phyloP scores from a whole-genome alignment of 768 basidiomycete genomes.

The Boletus sp. region DNA sequence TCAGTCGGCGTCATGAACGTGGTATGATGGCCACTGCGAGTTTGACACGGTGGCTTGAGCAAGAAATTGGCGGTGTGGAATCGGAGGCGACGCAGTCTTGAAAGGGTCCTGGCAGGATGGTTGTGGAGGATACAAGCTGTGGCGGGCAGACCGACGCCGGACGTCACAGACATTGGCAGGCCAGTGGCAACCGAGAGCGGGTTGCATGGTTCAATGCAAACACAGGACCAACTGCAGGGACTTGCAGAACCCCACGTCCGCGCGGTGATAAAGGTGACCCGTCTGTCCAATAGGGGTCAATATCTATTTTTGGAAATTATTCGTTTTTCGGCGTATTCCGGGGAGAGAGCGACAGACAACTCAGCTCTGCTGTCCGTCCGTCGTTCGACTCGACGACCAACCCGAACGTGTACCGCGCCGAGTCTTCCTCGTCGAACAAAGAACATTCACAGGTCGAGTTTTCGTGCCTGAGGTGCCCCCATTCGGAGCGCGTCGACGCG shows the following conservation, averaged over 20 bases:
- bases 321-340: conserved; percentile 23
- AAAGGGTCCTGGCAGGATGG: no score
- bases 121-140: no score
- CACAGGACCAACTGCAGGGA: no score
- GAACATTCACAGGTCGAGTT: not conserved
- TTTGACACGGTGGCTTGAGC: not conserved
- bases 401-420: conserved; percentile 1
- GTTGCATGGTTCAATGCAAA: no score
- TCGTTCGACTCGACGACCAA: conserved; percentile 7
- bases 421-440: not conserved
- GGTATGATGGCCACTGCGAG: not conserved
- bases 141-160: no score
- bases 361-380: conserved; percentile 2
- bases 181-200: no score
- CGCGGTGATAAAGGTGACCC: not conserved
- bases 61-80: not conserved
- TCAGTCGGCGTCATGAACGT: not conserved
- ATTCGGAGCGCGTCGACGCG: not conserved
- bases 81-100: no score
- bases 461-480: not conserved
- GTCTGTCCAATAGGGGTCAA: not conserved
- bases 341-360: conserved; percentile 9
- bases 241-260: no score
- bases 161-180: no score
- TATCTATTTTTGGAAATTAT: not conserved